Evolutionary conservation across 2,329 filamentous ascomycete genomes (phyloP), one percentile per base, ranked within the genome.

Genomic region (Hortaea sp.): DNA sequence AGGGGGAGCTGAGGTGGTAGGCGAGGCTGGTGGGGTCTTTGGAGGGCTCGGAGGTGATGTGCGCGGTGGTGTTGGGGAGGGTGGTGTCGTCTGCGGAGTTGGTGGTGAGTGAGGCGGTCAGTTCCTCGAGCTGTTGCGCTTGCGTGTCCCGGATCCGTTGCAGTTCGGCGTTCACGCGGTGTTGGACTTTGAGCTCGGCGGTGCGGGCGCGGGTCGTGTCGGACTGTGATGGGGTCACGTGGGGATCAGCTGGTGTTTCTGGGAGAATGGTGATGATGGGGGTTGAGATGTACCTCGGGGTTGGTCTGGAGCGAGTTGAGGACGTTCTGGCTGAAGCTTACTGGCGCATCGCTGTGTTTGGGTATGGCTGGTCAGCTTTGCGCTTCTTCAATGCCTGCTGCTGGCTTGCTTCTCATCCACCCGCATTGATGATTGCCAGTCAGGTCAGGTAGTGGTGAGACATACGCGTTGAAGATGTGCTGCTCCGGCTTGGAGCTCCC

Each of bases 111-210:
- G 46, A 78, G 72, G 51, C 78, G 61, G 84, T 78, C 50, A 86
- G 78, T 48, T 80, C 72, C 55, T 76, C 73, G 53, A 95, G 81
- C 49, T 81, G 79, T 42, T 81, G 75, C 53, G 78, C 69, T 64
- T 90, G 84, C 57, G 82, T 73, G 53, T 79, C 75, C 64, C 82
- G 82, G 53, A 95, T 79, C 57, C 82, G 82, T 67, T 84, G 81
- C 55, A 97, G 86, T 70, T 95, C 89, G 59, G 81, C 76, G 60
- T 84, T 80, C 50, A 95, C 87, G 67, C 90, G 89, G 63, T 79
- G 73, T 72, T 95, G 89, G 66, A 95, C 82, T 60, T 90, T 84
- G 53, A 92, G 80, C 71, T 97, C 90, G 66, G 88, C 72, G 62
- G 82, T 75, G 69, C 86, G 86, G 60, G 84, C 77, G 64, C 90